Evolutionary conservation across 768 basidiomycete species (phyloP).

Genomic region (Mycena sanguinolenta): DNA sequence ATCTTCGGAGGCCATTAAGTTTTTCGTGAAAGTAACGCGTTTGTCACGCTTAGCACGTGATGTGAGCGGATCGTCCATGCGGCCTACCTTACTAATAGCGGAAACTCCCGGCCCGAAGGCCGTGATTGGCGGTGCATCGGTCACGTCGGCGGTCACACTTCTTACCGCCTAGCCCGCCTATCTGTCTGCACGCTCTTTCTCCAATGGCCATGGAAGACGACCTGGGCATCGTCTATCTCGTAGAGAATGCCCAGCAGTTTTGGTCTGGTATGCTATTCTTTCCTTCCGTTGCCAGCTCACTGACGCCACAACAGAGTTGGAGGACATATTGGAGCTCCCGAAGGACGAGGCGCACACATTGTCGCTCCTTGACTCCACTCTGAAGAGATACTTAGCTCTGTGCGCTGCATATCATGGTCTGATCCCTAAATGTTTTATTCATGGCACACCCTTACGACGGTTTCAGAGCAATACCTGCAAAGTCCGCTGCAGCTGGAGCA

Average conservation of each 20-base stretch:
- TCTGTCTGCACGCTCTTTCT: too few relatives aligned
- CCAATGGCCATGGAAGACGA: constrained; percentile 68
- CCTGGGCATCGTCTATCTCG: constrained; percentile 85
- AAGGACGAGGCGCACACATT: constrained; percentile 74
- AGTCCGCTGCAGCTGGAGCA: constrained; percentile 87
- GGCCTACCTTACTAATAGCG: too few relatives aligned
- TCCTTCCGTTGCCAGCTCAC: constrained; percentile 11
- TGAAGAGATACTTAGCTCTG: constrained; percentile 82
- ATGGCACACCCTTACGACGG: constrained; percentile 20
- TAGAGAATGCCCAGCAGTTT: constrained; percentile 88
- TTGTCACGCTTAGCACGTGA: too few relatives aligned
- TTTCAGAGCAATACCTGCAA: constrained; percentile 84
- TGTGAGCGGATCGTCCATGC: too few relatives aligned
- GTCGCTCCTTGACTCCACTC: constrained; percentile 80
- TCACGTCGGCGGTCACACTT: too few relatives aligned
- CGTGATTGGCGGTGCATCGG: too few relatives aligned
- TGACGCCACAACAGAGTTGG: constrained; percentile 73
- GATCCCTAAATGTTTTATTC: constrained; percentile 46
- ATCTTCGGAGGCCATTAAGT: too few relatives aligned
- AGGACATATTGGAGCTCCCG: constrained; percentile 81
- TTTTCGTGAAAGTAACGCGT: too few relatives aligned
- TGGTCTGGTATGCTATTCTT: constrained; percentile 79
- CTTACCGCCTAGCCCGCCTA: too few relatives aligned
- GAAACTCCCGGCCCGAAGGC: too few relatives aligned
- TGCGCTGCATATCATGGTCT: constrained; percentile 90